Percentiles rank a stretch among this genome's conserved stretches.
Evolutionary conservation across 2,329 filamentous ascomycete genomes (phyloP).

Genomic region (Rugonectria rugulosa): DNA sequence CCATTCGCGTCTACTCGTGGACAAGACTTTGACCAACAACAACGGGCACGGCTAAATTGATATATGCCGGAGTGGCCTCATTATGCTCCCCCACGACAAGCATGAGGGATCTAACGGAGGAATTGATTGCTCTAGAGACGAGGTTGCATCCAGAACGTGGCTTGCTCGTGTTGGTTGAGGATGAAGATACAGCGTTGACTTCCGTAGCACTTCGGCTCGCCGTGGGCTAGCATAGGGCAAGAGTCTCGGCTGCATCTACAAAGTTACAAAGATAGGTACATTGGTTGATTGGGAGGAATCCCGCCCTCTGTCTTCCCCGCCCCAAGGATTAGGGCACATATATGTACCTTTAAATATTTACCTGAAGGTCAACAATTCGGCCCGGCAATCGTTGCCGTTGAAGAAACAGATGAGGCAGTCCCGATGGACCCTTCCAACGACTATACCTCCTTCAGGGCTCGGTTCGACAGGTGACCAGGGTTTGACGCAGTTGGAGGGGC

Average conservation of each 20-base stretch:
- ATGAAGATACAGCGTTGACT: conserved; percentile 6
- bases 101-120: neutral
- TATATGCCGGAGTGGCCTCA: neutral
- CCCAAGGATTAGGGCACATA: no score
- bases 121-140: neutral
- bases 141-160: conserved; percentile 13
- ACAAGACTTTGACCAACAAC: neutral
- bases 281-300: neutral
- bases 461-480: neutral
- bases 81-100: neutral
- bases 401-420: neutral
- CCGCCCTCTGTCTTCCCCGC: no score
- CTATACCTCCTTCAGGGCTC: conserved; percentile 8
- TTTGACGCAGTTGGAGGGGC: neutral
- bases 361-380: neutral
- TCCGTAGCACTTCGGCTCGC: no score
- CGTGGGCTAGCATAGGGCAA: no score
- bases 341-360: neutral
- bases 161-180: conserved; percentile 11
- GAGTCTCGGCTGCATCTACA: neutral
- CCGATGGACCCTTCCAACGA: neutral
- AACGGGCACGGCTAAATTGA: neutral
- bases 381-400: conserved; percentile 5
- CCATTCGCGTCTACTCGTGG: neutral
- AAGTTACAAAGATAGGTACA: neutral